Evolutionary conservation across 768 basidiomycete genomes (phyloP), one percentile per base, ranked within the genome.

Genomic region (Boletus reticuloceps): DNA sequence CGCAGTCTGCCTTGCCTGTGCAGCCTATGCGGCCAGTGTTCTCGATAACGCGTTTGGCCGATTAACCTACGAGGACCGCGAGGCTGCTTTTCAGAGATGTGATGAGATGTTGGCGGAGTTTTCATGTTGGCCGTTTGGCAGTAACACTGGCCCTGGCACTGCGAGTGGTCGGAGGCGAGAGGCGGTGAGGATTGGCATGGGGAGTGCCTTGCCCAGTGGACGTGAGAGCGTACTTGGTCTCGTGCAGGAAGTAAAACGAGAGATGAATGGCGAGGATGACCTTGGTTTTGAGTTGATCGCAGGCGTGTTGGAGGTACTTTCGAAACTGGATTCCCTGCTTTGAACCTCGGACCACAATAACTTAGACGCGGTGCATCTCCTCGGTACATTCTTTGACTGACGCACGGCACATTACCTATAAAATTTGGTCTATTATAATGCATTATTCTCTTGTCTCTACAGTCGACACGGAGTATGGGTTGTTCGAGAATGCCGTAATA

Each of bases 91-190:
- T 69, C 86, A 85, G 60, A 77, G 97, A 56, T 94, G 92, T 63
- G 96, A 99, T 67, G 97, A 99, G 59, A 84, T 99, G 25, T 76
- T 99, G 34, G 88, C 85, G 41, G 96, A 95, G 73, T 98, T 98
- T 70, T 80, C 84, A 29, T 79, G 77, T 31, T 99, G 94, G 94
- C 96, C 96, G 13, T 94, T 91, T 66, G 94, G 79, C 5, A 76
- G 75, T 38, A 71, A 66, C 31, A 58, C 69, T 1, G 66, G 71
- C 1, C 59, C 69, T 10, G 67, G 69, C 17, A 72, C 72, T 6
- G 69, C 71, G 32, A 69, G 72, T 45, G 69, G 71, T 45, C 70
- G 78, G 55, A 68, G 78, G 53, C 73, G 79, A 62, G 74, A 76
- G 55, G 69, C 66, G 9, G 58, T 68, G 44, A 74, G 82, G 58